Evolutionary conservation across 1,284 basidiomycete species (phyloP).

Genomic region (Ceratobasidium sp.): DNA sequence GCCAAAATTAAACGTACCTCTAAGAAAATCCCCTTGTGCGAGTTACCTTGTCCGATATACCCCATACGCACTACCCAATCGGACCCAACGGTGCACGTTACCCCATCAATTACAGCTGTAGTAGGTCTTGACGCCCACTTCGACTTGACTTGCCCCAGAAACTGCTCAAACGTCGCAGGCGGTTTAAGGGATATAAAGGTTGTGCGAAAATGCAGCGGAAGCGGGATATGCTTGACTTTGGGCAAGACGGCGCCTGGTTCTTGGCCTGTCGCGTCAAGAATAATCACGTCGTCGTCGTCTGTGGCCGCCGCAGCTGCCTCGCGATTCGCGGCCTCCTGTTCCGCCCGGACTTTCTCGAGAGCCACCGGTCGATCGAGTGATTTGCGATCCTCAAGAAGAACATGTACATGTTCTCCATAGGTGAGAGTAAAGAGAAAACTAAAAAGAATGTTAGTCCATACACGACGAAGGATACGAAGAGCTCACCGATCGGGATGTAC

Average conservation of each 20-base stretch:
- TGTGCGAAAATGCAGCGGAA: constrained; percentile 31
- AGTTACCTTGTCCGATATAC: neutral
- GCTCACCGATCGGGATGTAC: constrained; percentile 27
- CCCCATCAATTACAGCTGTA: constrained; percentile 12
- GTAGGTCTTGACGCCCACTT: constrained; percentile 31
- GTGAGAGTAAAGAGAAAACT: constrained; percentile 29
- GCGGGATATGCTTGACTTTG: constrained; percentile 15
- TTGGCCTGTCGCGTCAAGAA: constrained; percentile 32
- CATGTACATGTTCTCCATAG: constrained; percentile 32
- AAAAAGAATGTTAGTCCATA: neutral
- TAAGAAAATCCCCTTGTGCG: constrained; percentile 26
- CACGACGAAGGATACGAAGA: neutral
- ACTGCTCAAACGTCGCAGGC: constrained; percentile 27
- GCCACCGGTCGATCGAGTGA: constrained; percentile 30
- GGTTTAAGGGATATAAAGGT: constrained; percentile 35
- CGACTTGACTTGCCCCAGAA: constrained; percentile 35
- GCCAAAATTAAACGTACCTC: neutral
- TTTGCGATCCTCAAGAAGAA: constrained; percentile 34
- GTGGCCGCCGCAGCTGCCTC: neutral
- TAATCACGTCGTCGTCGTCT: constrained; percentile 35
- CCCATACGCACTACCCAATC: constrained; percentile 30
- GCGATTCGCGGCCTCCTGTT: constrained; percentile 16
- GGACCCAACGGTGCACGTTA: constrained; percentile 25
- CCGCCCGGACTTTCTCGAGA: constrained; percentile 23
- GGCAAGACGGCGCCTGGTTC: constrained; percentile 22